A percentile compares a stretch with the other conserved stretches of the same genome.
phyloP scores from a whole-genome alignment of 2,329 filamentous ascomycete genomes.

The Dactylellina parvicollis region DNA sequence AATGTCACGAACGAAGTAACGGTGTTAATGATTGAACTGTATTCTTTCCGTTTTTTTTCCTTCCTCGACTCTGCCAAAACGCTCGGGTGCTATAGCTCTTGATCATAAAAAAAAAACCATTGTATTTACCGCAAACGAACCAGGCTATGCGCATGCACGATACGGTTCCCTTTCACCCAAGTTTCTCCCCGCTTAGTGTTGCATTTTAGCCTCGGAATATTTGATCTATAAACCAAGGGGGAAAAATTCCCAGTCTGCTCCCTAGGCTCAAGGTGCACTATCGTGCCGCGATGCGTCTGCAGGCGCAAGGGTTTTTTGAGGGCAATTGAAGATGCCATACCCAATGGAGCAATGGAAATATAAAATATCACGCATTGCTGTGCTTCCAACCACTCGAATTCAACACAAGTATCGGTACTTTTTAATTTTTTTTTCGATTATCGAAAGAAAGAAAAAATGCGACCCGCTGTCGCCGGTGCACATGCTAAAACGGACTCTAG shows the following conservation, averaged over 20 bases:
- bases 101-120: slow-evolving; percentile 17
- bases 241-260: background rate
- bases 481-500: slow-evolving; percentile 31
- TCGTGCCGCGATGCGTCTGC: slow-evolving; percentile 45
- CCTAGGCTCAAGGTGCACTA: slow-evolving; percentile 7
- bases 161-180: slow-evolving; percentile 28
- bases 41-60: slow-evolving; percentile 25
- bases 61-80: slow-evolving; percentile 8
- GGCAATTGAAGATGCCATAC: slow-evolving; percentile 12
- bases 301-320: slow-evolving; percentile 6
- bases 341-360: slow-evolving; percentile 36
- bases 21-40: slow-evolving; percentile 48
- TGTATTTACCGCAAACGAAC: slow-evolving; percentile 46
- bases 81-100: slow-evolving; percentile 27
- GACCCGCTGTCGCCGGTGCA: slow-evolving; percentile 13
- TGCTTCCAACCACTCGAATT: slow-evolving; percentile 4
- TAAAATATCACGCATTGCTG: slow-evolving; percentile 35
- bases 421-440: background rate
- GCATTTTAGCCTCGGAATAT: slow-evolving; percentile 54
- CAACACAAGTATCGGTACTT: slow-evolving; percentile 12
- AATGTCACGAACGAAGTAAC: slow-evolving; percentile 51
- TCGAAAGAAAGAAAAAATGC: background rate
- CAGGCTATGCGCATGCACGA: slow-evolving; percentile 35
- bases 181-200: slow-evolving; percentile 46
- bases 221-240: slow-evolving; percentile 36